Base-by-base conservation (phyloP, 768 basidiomycete genomes). In the Tylopilus balloui region DNA sequence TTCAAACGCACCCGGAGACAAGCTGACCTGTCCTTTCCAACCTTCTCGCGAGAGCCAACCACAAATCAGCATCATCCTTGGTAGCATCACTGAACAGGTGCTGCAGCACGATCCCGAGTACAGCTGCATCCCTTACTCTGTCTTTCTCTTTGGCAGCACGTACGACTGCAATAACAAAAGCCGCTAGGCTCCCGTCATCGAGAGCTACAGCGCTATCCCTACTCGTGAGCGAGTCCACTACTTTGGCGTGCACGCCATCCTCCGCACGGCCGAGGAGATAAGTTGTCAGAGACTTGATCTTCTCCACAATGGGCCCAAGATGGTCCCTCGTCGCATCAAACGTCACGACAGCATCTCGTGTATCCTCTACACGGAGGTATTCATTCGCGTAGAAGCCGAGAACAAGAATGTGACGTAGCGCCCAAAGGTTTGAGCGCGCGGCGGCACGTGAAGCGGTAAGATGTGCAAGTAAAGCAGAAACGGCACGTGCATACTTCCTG, bases 1-100 rank as follows among this genome's bases (percentile, higher is more conserved):
- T 23, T 13, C 37, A 57, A 12, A 36, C 8, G 23, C 15, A 36
- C 11, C 25, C 13, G 42, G 19, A 34, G 23, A 46, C 32, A 23
- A 21, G 60, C 80, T 47, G 23, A 90, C 92, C 78, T 51, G 69
- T 71, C 53, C 73, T 78, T 60, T 88, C 83, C 2, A 86, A 48
- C 54, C 69, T 79, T 62, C 84, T 77, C 3, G 80, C 86, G n/a
- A 87, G 70, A 3, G 70, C 60, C 39, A 96, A 64, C 92, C 95
- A 95, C 35, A 75, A 62, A 51, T 92, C 92, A 0, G 80, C 83
- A 55, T 94, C 91, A 0, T 69, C 70, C 38, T 71, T 75, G 3
- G 78, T 78, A 0, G 83, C 73, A 35, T 81, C 82, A 42, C 77
- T 72, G 40, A 88, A 65, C 51, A 80, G 56, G 61, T 83, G 74